Base-by-base conservation (phyloP, 768 basidiomycete species). In the Kwoniella sp. region DNA sequence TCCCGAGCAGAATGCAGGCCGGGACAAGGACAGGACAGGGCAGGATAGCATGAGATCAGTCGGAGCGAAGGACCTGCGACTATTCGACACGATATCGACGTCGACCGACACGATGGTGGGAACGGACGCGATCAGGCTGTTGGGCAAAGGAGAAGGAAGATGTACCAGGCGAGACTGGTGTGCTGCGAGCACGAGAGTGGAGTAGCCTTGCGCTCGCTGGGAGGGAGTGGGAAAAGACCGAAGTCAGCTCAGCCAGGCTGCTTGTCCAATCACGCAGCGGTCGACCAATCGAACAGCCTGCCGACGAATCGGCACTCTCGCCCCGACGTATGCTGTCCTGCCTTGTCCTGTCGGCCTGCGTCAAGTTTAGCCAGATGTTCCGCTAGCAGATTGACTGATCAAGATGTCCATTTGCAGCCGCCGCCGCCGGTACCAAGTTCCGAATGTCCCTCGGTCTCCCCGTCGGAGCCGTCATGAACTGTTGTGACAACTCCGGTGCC, bases 401-500 rank as follows among this genome's bases (percentile, higher is more conserved):
- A 20, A 25, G 6, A 17, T 26, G 5, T 19, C 29, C 19, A 20
- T 19, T 25, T 22, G 12, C 44, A 74, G 70, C 72, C 58, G 73
- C 73, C 62, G 73, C 73, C 56, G 59, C 89, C 70, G 93, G 93
- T 74, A 91, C 88, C 79, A 99, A 96, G 79, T 96, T 86, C 83
- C 85, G 91, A 68, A 80, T 98, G 80, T 92, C 76, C 53, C 73
- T 76, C 56, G 75, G 73, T 72, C 63, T 71, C 54, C 69, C 71
- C 56, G 71, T 71, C 54, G 71, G 73, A 53, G 73, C 73, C 56
- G 90, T 95, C 60, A 80, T 95, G 73, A 93, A 93, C 77, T 95
- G 95, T 77, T 91, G 91, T 44, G 95, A 99, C 81, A 99, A 99
- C 85, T 89, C 88, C 72, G 95, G 95, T 62, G 95, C 93, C 63